Evolutionary conservation across 169 alveolate species (phyloP).

Genomic region (Toxoplasma gondii): DNA sequence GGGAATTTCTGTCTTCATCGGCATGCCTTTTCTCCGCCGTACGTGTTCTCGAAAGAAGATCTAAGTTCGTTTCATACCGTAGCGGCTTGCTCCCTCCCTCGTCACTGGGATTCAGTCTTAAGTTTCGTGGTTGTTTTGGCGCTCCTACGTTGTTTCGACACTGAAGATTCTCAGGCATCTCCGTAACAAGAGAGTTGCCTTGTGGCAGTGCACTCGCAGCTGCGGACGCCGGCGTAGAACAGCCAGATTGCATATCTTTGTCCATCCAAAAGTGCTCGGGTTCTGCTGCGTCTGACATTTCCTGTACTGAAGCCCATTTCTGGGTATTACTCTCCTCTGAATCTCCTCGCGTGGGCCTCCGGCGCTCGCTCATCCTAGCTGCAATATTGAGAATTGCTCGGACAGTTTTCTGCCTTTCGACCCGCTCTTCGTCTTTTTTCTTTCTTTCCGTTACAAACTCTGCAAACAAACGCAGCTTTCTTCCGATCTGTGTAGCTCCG

Average conservation of each 20-base stretch:
- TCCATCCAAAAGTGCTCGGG: no score
- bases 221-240: no score
- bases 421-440: slow-evolving; percentile 25
- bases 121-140: no score
- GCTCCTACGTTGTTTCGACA: no score
- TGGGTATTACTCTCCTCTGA: background rate
- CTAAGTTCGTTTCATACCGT: background rate
- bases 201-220: background rate
- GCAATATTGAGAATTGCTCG: background rate
- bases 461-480: background rate
- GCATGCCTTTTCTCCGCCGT: background rate
- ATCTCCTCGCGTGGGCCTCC: background rate
- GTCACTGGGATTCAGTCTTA: background rate
- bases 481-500: background rate
- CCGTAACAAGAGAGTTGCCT: background rate
- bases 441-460: slow-evolving; percentile 10
- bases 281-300: no score
- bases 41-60: no score
- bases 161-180: background rate
- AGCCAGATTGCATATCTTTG: no score
- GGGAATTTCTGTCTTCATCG: background rate
- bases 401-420: background rate
- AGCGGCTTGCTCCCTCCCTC: background rate
- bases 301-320: background rate
- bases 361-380: background rate